phyloP scores from a whole-genome alignment of 2,329 filamentous ascomycete species.

The Cladosporium sphaerospermum region DNA sequence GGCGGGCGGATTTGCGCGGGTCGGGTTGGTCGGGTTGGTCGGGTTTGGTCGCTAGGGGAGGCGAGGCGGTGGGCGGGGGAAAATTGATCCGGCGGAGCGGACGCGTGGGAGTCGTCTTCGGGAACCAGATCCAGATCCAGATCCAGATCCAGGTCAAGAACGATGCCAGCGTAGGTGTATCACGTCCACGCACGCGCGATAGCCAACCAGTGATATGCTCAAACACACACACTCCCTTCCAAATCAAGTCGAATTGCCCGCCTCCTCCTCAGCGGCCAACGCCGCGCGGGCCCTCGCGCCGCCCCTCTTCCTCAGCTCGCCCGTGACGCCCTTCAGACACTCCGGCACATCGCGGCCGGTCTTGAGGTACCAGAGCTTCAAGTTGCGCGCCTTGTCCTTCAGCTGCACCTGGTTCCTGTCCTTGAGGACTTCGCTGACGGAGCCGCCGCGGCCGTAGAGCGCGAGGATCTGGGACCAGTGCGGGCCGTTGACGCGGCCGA shows the following conservation, averaged over 20 bases:
- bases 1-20: too few relatives aligned
- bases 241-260: background rate
- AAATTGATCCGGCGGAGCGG: too few relatives aligned
- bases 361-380: conserved; percentile 89
- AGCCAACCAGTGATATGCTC: too few relatives aligned
- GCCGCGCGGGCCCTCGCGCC: conserved; percentile 31
- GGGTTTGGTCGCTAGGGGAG: too few relatives aligned
- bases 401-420: conserved; percentile 87
- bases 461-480: conserved; percentile 90
- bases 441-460: conserved; percentile 73
- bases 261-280: conserved; percentile 17
- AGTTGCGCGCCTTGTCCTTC: conserved; percentile 84
- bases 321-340: conserved; percentile 80
- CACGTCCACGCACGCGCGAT: too few relatives aligned
- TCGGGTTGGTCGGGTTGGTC: too few relatives aligned
- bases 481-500: conserved; percentile 82
- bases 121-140: too few relatives aligned
- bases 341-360: conserved; percentile 86
- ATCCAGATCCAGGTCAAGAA: too few relatives aligned
- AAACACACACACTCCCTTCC: background rate
- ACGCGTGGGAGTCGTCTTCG: too few relatives aligned
- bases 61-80: too few relatives aligned
- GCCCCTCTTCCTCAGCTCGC: conserved; percentile 71
- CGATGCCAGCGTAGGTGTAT: too few relatives aligned
- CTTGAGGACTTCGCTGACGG: conserved; percentile 74